Conservation (phyloP, 129 eudicot species). For the Flaveria robusta region DNA sequence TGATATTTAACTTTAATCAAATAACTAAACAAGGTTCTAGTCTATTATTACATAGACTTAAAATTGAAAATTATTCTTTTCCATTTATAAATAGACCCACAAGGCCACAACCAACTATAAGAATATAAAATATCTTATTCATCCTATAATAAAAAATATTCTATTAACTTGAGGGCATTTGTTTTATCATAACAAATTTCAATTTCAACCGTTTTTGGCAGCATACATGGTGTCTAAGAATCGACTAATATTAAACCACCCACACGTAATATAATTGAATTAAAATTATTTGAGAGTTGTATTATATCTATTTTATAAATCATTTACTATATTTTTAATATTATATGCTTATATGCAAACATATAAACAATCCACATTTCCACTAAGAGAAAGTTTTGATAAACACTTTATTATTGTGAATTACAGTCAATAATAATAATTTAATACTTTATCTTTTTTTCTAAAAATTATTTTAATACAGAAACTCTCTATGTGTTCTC, state of each 20-base stretch:
- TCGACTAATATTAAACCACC: slow-evolving; percentile 9
- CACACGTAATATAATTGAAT: background rate
- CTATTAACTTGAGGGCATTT: background rate
- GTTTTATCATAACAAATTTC: background rate
- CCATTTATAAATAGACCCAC: background rate
- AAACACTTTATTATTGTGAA: too few relatives aligned
- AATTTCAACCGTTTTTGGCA: background rate
- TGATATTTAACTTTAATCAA: background rate
- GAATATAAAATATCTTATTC: background rate
- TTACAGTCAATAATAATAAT: too few relatives aligned
- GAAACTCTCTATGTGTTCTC: too few relatives aligned
- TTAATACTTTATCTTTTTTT: too few relatives aligned
- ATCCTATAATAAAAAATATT: background rate
- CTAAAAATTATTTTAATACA: too few relatives aligned
- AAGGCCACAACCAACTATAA: background rate
- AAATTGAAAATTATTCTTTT: background rate
- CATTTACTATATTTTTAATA: background rate
- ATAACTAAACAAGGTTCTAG: background rate
- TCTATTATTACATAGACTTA: background rate
- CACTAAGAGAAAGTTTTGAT: too few relatives aligned
- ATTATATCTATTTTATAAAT: background rate
- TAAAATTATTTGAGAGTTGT: background rate
- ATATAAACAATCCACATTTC: background rate
- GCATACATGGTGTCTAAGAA: background rate
- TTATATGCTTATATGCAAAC: background rate